These are phyloP conservation scores for Nicotiana knightiana DNA, from an alignment of 257 asterid genomes.

Conservation along the genomic window DNA sequence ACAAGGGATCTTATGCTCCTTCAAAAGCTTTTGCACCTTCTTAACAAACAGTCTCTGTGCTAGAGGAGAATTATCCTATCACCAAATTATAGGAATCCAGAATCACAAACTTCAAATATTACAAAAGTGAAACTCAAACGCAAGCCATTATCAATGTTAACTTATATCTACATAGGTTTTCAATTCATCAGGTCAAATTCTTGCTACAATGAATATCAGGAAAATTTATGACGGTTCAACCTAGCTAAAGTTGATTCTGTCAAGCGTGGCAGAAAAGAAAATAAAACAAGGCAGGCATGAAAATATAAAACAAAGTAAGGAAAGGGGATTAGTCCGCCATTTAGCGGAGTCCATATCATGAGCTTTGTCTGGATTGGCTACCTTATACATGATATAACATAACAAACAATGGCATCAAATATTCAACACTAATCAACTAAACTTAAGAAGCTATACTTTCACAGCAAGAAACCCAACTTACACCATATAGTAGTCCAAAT, in stretches of 20 bases:
- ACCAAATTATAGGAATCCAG: conserved; percentile 12
- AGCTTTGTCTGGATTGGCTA: neutral
- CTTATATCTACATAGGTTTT: neutral
- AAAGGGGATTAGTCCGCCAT: neutral
- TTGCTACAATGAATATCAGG: neutral
- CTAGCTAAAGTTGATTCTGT: neutral
- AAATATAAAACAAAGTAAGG: neutral
- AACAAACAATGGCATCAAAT: neutral
- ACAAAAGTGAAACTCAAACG: conserved; percentile 3
- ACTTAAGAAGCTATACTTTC: neutral
- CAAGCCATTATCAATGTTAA: neutral
- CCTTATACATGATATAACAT: neutral
- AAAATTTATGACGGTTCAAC: neutral
- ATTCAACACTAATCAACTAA: neutral
- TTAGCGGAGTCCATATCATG: neutral
- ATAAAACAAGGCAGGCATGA: neutral
- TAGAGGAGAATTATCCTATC: conserved; percentile 51
- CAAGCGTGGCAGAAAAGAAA: neutral
- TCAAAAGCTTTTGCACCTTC: conserved; percentile 58
- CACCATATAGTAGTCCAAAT: neutral
- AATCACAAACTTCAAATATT: neutral
- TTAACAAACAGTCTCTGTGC: conserved; percentile 53
- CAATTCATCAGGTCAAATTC: neutral
- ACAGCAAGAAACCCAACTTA: neutral
- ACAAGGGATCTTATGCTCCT: conserved; percentile 47